Conservation (phyloP, 2,329 filamentous ascomycete species). For the Talaromyces atroroseus region DNA sequence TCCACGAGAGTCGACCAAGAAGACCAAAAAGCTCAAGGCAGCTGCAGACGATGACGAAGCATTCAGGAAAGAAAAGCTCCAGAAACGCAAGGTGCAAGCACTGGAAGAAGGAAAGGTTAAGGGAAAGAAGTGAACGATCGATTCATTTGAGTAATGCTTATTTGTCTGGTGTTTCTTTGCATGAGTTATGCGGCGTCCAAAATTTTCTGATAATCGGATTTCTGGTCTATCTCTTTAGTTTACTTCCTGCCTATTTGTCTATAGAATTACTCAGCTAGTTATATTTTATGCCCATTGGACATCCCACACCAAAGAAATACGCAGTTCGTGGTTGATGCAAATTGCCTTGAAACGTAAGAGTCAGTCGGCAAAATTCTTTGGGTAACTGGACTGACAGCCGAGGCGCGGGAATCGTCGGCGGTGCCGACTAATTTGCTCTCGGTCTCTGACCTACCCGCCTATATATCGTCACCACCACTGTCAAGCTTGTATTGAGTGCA, state of each 20-base stretch:
- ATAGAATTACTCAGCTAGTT: neutral
- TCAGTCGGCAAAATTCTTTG: neutral
- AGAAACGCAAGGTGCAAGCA: constrained; percentile 46
- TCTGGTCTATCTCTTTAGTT: neutral
- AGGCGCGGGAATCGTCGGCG: constrained; percentile 10
- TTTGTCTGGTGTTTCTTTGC: constrained; percentile 18
- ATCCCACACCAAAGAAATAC: neutral
- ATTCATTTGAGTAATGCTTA: constrained; percentile 18
- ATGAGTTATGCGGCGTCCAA: constrained; percentile 21
- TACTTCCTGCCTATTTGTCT: neutral
- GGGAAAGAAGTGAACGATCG: constrained; percentile 27
- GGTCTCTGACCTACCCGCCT: neutral
- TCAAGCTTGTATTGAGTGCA: constrained; percentile 4
- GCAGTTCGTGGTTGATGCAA: neutral
- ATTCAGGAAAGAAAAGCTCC: constrained; percentile 45
- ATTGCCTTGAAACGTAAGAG: neutral
- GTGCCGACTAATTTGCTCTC: neutral
- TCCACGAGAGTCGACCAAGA: constrained; percentile 29
- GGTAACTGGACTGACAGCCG: neutral
- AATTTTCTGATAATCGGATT: constrained; percentile 4
- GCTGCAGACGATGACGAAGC: constrained; percentile 36
- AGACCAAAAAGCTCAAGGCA: constrained; percentile 37
- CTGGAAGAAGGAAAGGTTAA: constrained; percentile 37
- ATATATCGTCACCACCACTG: constrained; percentile 1
- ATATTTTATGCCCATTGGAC: neutral